phyloP scores from a whole-genome alignment of 169 alveolate genomes.

The Cyclospora cayetanensis region DNA sequence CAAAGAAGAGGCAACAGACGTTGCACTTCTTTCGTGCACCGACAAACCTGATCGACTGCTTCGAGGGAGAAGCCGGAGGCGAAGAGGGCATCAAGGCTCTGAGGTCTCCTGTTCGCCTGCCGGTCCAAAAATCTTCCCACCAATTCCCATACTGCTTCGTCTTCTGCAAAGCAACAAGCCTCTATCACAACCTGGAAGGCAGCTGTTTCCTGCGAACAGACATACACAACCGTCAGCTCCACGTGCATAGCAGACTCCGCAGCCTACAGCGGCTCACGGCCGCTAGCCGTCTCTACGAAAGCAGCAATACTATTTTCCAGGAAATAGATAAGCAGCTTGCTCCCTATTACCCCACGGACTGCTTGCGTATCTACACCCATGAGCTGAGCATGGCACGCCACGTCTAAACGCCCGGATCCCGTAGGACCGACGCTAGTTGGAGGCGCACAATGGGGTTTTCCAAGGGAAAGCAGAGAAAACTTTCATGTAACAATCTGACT shows the following conservation, averaged over 20 bases:
- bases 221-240: no score
- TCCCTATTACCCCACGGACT: background rate
- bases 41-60: conserved; percentile 27
- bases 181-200: conserved; percentile 54
- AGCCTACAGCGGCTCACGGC: no score
- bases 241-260: no score
- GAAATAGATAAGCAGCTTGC: background rate
- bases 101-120: conserved; percentile 46
- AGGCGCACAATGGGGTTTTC: background rate
- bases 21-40: background rate
- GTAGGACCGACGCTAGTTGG: background rate
- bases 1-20: conserved; percentile 34
- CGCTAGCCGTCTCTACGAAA: no score
- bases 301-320: no score
- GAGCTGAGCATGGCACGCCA: no score
- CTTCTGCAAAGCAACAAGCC: conserved; percentile 12
- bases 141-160: background rate
- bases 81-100: conserved; percentile 39
- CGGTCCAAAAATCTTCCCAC: conserved; percentile 34
- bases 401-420: no score
- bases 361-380: no score
- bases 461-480: background rate
- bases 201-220: conserved; percentile 54
- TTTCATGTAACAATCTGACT: background rate
- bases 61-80: conserved; percentile 51